phyloP scores from a whole-genome alignment of 352 stramenopile genomes.

The Thalassiosira mediterranea region DNA sequence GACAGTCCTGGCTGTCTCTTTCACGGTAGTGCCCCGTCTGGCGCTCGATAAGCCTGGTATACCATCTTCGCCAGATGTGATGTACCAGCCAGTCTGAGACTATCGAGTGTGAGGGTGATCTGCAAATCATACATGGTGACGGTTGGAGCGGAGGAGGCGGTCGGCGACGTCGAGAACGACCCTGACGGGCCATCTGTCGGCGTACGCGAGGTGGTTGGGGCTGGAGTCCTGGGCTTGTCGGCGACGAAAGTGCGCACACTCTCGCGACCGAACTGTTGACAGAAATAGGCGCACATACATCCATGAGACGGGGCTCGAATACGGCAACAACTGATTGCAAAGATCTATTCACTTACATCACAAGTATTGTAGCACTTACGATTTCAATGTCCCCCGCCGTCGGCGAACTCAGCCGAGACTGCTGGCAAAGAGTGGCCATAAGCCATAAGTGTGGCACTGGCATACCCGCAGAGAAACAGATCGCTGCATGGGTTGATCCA shows the following conservation, averaged over 20 bases:
- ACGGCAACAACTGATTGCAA: no score
- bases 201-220: not conserved
- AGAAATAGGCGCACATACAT: no score
- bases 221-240: constrained; percentile 3
- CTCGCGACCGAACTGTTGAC: constrained; percentile 25
- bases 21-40: constrained; percentile 14
- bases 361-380: no score
- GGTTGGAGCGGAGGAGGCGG: constrained; percentile 5
- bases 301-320: no score
- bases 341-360: constrained; percentile 8
- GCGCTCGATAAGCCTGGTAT: constrained; percentile 3
- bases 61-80: constrained; percentile 2
- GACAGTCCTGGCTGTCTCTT: constrained; percentile 10
- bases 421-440: no score
- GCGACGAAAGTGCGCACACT: constrained; percentile 25
- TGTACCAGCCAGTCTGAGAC: constrained; percentile 18
- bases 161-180: constrained; percentile 13
- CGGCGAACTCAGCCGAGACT: no score
- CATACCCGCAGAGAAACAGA: no score
- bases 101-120: constrained; percentile 18
- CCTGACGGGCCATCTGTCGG: constrained; percentile 8
- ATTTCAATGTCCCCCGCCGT: constrained; percentile 26
- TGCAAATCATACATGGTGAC: constrained; percentile 8
- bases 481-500: no score
- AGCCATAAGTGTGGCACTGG: no score